These are phyloP conservation scores for Citrus hindsii DNA, from an alignment of 345 rosid species.

Conservation along the genomic window DNA sequence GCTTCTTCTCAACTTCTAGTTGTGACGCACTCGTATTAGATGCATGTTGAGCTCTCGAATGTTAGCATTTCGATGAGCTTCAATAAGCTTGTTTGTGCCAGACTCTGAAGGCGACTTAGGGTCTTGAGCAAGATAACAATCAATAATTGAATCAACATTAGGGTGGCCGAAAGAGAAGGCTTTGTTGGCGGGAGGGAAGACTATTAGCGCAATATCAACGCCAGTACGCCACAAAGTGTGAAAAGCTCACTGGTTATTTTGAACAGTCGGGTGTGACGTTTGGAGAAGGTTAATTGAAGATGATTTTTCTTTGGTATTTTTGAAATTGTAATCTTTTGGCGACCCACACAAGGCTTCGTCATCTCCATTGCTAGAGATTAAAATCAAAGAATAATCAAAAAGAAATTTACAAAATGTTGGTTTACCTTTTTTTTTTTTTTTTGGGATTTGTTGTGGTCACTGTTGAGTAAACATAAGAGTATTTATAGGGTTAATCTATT, in stretches of 20 bases:
- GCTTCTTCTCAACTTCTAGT: constrained; percentile 27
- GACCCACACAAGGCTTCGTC: constrained; percentile 22
- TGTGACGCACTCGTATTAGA: constrained; percentile 15
- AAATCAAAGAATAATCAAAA: neutral
- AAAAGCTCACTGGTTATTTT: constrained; percentile 52
- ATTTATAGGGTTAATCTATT: neutral
- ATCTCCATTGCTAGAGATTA: neutral
- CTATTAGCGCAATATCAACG: constrained; percentile 27
- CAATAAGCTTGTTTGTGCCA: constrained; percentile 5
- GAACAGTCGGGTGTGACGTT: constrained; percentile 40
- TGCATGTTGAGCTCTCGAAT: constrained; percentile 23
- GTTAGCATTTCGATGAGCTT: constrained; percentile 29
- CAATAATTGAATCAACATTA: constrained; percentile 20
- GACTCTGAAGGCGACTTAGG: neutral
- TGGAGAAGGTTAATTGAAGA: constrained; percentile 58
- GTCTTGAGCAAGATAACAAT: constrained; percentile 25
- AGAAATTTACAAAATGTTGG: neutral
- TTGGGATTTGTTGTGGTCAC: neutral
- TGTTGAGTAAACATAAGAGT: neutral
- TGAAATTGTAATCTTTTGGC: constrained; percentile 20
- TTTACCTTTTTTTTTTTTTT: too few relatives aligned
- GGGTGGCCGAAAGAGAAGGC: constrained; percentile 53
- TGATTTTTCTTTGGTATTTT: constrained; percentile 30
- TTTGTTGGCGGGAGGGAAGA: constrained; percentile 47
- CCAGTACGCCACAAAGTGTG: constrained; percentile 37